These are phyloP conservation scores for Phytopythium delawarense DNA, from an alignment of 352 stramenopile genomes.

Conservation along the genomic window DNA sequence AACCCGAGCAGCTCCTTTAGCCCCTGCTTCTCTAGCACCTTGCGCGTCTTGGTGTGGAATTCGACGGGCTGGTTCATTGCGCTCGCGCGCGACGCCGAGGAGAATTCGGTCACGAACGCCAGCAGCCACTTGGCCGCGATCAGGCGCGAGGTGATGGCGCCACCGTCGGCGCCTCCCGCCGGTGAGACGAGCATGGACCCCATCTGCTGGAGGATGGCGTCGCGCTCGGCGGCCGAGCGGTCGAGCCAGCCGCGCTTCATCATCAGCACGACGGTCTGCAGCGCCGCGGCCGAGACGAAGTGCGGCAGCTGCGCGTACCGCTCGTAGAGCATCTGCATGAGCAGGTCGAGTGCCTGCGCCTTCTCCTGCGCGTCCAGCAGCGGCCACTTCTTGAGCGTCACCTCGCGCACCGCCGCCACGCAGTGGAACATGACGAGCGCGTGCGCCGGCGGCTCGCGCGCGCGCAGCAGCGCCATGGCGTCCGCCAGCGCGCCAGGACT, in stretches of 20 bases:
- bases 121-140: constrained; percentile 79
- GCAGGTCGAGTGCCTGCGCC: constrained; percentile 54
- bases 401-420: constrained; percentile 68
- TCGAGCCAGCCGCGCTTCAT: constrained; percentile 85
- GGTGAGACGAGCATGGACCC: constrained; percentile 41
- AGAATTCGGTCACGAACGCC: constrained; percentile 84
- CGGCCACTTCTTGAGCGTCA: constrained; percentile 67
- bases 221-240: constrained; percentile 40
- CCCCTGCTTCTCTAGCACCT: constrained; percentile 50
- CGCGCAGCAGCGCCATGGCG: constrained; percentile 46
- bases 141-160: constrained; percentile 36
- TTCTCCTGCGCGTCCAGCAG: constrained; percentile 42
- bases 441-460: constrained; percentile 23
- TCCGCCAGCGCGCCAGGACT: constrained; percentile 61
- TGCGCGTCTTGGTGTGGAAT: constrained; percentile 76
- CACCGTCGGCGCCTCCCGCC: neutral
- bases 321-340: constrained; percentile 79
- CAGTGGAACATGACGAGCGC: constrained; percentile 81
- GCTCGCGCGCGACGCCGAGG: constrained; percentile 66
- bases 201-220: constrained; percentile 70
- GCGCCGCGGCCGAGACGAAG: constrained; percentile 55
- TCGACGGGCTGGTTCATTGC: constrained; percentile 81
- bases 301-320: constrained; percentile 40
- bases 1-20: constrained; percentile 60
- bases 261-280: constrained; percentile 72